phyloP scores from a whole-genome alignment of 23 red algal genomes.

The Gracilaria vermiculophylla region DNA sequence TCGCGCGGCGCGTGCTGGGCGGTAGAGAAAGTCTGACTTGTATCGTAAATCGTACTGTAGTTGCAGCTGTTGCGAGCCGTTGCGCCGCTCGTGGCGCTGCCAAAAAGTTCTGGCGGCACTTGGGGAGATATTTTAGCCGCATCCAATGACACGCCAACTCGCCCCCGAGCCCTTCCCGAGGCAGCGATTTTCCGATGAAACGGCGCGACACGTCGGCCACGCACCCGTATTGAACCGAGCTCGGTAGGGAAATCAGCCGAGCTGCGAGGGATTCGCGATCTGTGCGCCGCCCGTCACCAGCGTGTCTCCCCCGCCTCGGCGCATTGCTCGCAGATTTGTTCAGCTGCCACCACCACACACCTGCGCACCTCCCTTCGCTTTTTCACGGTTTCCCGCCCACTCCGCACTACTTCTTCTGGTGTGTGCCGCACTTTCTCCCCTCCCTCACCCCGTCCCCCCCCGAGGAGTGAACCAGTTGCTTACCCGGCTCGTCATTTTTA shows the following conservation, averaged over 20 bases:
- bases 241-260: neutral
- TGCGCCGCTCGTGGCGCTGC: no score
- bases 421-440: no score
- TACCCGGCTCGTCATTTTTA: no score
- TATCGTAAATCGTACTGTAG: no score
- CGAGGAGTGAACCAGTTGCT: no score
- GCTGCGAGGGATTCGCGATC: slow-evolving; percentile 6
- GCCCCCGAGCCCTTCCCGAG: neutral
- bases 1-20: no score
- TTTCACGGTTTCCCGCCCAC: no score
- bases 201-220: neutral
- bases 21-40: no score
- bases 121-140: neutral
- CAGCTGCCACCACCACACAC: neutral
- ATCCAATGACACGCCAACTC: neutral
- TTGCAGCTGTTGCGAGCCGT: no score
- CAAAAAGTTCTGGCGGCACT: no score
- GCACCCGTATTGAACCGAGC: neutral
- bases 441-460: no score
- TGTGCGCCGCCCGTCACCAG: neutral
- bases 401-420: no score
- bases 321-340: neutral
- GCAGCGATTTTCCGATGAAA: neutral
- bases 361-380: neutral
- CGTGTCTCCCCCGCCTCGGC: neutral